Conservation (phyloP, 805 yeast species). For the Cephaloascus fragrans region DNA sequence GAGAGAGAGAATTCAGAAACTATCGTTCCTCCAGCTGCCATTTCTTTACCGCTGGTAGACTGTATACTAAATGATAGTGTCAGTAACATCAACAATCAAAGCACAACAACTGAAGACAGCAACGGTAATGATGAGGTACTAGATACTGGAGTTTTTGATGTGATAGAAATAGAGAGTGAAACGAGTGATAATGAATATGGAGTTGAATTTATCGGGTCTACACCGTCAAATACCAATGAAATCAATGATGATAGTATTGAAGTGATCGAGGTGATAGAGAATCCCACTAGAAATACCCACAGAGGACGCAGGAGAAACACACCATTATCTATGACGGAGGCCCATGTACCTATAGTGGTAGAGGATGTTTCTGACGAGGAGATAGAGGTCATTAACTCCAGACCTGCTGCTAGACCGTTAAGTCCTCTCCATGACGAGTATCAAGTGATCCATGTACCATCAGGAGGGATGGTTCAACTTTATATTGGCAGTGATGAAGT, state of each 20-base stretch:
- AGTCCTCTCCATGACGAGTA: too few species aligned
- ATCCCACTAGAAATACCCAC: slow-evolving; percentile 1
- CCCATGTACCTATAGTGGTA: neutral
- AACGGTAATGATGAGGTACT: too few species aligned
- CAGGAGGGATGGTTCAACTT: too few species aligned
- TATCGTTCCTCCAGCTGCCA: too few species aligned
- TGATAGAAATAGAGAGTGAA: neutral
- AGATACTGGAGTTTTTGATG: too few species aligned
- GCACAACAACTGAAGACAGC: too few species aligned
- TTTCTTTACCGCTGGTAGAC: too few species aligned
- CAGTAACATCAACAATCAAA: too few species aligned
- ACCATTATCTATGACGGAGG: slow-evolving; percentile 1
- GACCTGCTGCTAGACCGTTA: neutral
- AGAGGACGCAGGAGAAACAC: neutral
- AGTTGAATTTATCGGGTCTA: neutral
- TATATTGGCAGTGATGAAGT: slow-evolving; percentile 1
- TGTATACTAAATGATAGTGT: too few species aligned
- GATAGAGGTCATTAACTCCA: neutral
- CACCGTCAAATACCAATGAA: slow-evolving; percentile 2
- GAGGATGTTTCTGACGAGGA: neutral
- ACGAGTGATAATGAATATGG: neutral
- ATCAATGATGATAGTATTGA: slow-evolving; percentile 6
- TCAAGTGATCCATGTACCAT: too few species aligned
- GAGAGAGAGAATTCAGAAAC: too few species aligned
- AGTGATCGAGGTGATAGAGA: slow-evolving; percentile 2